Percentiles rank a stretch among this genome's conserved stretches.
phyloP scores from a whole-genome alignment of 495 filamentous ascomycete species.

The Penicillium antarcticum region DNA sequence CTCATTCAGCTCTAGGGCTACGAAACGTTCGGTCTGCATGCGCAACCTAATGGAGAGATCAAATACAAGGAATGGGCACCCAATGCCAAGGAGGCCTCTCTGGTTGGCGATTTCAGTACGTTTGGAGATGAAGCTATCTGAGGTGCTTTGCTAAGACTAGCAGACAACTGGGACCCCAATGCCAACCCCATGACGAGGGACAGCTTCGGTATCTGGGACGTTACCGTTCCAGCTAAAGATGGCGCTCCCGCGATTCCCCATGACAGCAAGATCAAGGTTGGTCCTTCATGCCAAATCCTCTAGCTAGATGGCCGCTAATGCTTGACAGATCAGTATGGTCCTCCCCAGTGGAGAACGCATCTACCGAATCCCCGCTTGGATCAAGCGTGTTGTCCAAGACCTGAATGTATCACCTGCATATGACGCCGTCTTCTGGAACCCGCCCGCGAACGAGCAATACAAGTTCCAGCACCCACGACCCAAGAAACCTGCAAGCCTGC shows the following conservation, averaged over 20 bases:
- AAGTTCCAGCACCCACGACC: slow-evolving; percentile 79
- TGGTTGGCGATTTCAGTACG: slow-evolving; percentile 97
- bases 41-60: slow-evolving; percentile 77
- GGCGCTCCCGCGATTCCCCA: slow-evolving; percentile 81
- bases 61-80: slow-evolving; percentile 96
- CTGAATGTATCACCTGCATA: slow-evolving; percentile 83
- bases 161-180: slow-evolving; percentile 84
- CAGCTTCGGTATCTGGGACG: slow-evolving; percentile 82
- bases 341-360: slow-evolving; percentile 74
- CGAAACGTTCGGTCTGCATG: slow-evolving; percentile 81
- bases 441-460: slow-evolving; percentile 69
- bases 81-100: slow-evolving; percentile 73
- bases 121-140: slow-evolving; percentile 4
- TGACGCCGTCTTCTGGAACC: slow-evolving; percentile 97
- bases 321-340: slow-evolving; percentile 76
- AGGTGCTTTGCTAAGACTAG: slow-evolving; percentile 31
- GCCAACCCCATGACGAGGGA: slow-evolving; percentile 84
- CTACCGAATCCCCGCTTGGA: slow-evolving; percentile 92
- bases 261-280: slow-evolving; percentile 91
- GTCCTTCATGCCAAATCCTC: slow-evolving; percentile 2
- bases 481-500: slow-evolving; percentile 76
- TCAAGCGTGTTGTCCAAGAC: slow-evolving; percentile 94
- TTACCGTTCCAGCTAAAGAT: slow-evolving; percentile 69
- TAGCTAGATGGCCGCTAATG: slow-evolving; percentile 3
- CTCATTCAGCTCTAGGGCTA: slow-evolving; percentile 51